Evolutionary conservation across 2,329 filamentous ascomycete species (phyloP), one percentile per base, ranked within the genome.

Genomic region (Meredithiella fracta): DNA sequence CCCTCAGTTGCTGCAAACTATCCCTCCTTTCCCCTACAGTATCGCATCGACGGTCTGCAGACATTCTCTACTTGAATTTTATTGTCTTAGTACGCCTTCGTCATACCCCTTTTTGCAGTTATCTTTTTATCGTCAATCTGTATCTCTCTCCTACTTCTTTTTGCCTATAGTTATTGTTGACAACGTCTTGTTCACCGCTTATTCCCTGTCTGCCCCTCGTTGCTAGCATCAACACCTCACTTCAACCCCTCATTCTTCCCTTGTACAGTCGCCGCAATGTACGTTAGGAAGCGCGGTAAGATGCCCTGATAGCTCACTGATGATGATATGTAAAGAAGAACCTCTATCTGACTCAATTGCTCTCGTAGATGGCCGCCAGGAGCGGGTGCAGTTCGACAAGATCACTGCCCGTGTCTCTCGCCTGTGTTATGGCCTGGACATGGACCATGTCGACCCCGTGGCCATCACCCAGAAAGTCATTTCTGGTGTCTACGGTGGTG

Each of bases 381-480:
- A 98, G 79, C 92, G 92, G 71, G 92, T 98, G 62, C 92, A 98
- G 71, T 98, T 98, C 76, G 92, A 98, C 79, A 98, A 98, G 77
- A 98, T 98, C 80, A 97, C 92, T 66, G 92, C 92, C 65, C 89
- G 92, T 72, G 92, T 98, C 63, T 97, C 92, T 50, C 83, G 92
- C 66, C 78, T 98, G 67, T 98, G 92, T 79, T 98, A 98, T 71
- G 91, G 91, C 62, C 84, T 98, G 58, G 92, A 98, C 68, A 80
- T 86, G 53, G 91, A 78, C 64, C 92, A 98, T 75, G 87, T 98
- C 65, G 92, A 98, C 73, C 88, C 92, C 57, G 92, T 94, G 62
- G 89, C 91, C 66, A 98, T 98, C 68, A 98, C 92, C 59, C 90
- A 95, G 74, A 98, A 97, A 73, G 92, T 98, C 70, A 98, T 98